phyloP scores from a whole-genome alignment of 352 stramenopile genomes.

The Blastocystis sp. region DNA sequence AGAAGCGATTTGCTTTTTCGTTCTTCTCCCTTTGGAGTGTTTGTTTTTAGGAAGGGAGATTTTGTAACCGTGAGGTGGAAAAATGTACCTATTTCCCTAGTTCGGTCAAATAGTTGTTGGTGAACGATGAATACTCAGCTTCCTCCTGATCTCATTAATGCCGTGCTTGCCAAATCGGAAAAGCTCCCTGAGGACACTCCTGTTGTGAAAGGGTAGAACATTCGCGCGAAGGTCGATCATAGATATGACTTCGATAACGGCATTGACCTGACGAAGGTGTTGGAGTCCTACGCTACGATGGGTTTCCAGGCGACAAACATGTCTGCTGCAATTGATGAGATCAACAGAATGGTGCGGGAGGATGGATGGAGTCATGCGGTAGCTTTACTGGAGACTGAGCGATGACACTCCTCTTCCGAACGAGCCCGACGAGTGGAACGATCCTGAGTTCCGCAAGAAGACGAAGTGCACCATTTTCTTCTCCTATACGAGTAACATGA shows the following conservation, averaged over 20 bases:
- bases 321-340: constrained; percentile 86
- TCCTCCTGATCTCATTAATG: constrained; percentile 56
- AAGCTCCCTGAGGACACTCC: constrained; percentile 59
- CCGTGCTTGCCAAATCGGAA: constrained; percentile 59
- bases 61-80: background rate
- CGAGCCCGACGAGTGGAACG: constrained; percentile 77
- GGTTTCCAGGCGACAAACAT: constrained; percentile 91
- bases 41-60: background rate
- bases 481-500: constrained; percentile 97
- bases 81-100: background rate
- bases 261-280: constrained; percentile 72
- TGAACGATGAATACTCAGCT: constrained; percentile 43
- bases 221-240: background rate
- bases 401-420: constrained; percentile 80
- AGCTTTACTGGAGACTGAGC: constrained; percentile 85
- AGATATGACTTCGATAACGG: constrained; percentile 80
- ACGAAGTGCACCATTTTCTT: constrained; percentile 96
- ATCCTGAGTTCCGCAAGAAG: constrained; percentile 68
- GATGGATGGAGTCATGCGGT: background rate
- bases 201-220: constrained; percentile 59
- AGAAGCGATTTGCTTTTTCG: constrained; percentile 50
- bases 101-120: background rate
- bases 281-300: constrained; percentile 72
- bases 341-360: constrained; percentile 83
- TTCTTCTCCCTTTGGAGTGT: background rate